These are phyloP conservation scores for Hemileccinum impolitum DNA, from an alignment of 768 basidiomycete species.

Conservation along the genomic window DNA sequence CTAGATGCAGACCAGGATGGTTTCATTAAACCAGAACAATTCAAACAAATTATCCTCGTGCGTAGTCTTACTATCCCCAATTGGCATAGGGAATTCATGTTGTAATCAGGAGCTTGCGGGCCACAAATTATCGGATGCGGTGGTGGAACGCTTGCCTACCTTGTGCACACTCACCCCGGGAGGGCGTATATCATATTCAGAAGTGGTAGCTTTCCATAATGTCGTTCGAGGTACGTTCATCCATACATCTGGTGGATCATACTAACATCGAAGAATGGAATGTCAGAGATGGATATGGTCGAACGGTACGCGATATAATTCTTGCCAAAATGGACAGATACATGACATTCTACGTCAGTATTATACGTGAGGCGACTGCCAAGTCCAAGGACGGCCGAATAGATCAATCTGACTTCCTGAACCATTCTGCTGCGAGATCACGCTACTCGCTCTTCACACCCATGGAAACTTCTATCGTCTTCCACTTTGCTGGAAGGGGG, in stretches of 20 bases:
- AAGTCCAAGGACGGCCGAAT: constrained; percentile 95
- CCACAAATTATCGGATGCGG: constrained; percentile 93
- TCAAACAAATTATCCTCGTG: constrained; percentile 92
- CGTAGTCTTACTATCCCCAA: constrained; percentile 21
- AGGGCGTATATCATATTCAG: constrained; percentile 90
- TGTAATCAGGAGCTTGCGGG: constrained; percentile 81
- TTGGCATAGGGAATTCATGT: not conserved
- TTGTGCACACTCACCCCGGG: constrained; percentile 87
- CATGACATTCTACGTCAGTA: constrained; percentile 38
- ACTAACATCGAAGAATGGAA: constrained; percentile 6
- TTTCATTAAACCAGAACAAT: constrained; percentile 90
- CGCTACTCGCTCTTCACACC: constrained; percentile 96
- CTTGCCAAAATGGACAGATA: not conserved
- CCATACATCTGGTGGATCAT: not conserved
- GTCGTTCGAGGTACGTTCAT: constrained; percentile 71
- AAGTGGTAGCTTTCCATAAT: constrained; percentile 97
- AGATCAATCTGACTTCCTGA: constrained; percentile 92
- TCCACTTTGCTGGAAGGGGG: constrained; percentile 94
- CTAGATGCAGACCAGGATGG: constrained; percentile 90
- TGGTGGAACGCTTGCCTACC: constrained; percentile 90
- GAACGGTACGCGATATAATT: constrained; percentile 54
- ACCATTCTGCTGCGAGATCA: constrained; percentile 80
- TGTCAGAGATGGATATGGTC: constrained; percentile 89
- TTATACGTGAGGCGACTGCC: constrained; percentile 85
- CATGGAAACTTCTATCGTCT: constrained; percentile 97